A percentile compares a stretch with the other conserved stretches of the same genome.
phyloP scores from a whole-genome alignment of 2,329 filamentous ascomycete genomes.

The Pseudogymnoascus sp. region DNA sequence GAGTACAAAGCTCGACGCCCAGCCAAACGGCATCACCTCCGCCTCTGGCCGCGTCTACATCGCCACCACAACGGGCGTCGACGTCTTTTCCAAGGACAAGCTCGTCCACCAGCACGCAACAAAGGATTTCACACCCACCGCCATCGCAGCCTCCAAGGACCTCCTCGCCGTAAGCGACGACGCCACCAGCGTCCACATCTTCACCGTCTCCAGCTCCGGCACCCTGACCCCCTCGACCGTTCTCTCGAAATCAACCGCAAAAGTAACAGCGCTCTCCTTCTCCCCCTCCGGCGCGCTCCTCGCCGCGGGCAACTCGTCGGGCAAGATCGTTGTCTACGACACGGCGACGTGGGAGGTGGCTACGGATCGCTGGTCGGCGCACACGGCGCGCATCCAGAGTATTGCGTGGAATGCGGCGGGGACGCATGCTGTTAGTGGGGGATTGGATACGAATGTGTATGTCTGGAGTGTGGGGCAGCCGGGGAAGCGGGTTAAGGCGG shows the following conservation, averaged over 20 bases:
- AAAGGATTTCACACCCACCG: conserved; percentile 58
- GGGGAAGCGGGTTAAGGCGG: conserved; percentile 72
- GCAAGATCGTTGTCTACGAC: conserved; percentile 81
- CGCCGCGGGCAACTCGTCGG: conserved; percentile 74
- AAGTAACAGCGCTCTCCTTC: conserved; percentile 76
- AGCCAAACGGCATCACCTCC: conserved; percentile 68
- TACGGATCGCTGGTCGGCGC: conserved; percentile 71
- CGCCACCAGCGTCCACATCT: conserved; percentile 69
- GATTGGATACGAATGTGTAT: conserved; percentile 84
- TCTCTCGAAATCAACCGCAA: conserved; percentile 61
- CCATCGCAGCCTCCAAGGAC: conserved; percentile 61
- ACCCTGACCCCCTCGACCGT: conserved; percentile 38
- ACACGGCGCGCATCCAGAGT: conserved; percentile 60
- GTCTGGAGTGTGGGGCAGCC: conserved; percentile 84
- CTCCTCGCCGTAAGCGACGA: conserved; percentile 71
- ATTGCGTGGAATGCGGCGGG: conserved; percentile 73
- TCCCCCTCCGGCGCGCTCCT: conserved; percentile 69
- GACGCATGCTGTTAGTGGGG: conserved; percentile 74
- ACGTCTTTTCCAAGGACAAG: conserved; percentile 53
- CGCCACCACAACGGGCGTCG: conserved; percentile 48
- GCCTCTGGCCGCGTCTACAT: conserved; percentile 44
- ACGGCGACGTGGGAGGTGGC: conserved; percentile 60
- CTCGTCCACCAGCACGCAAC: conserved; percentile 50
- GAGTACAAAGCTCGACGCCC: conserved; percentile 61
- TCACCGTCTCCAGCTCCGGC: conserved; percentile 48